Percentiles rank a stretch among this genome's conserved stretches.
These are phyloP conservation scores for Ceratocystis colombiana DNA, from an alignment of 2,329 filamentous ascomycete genomes.

Conservation along the genomic window DNA sequence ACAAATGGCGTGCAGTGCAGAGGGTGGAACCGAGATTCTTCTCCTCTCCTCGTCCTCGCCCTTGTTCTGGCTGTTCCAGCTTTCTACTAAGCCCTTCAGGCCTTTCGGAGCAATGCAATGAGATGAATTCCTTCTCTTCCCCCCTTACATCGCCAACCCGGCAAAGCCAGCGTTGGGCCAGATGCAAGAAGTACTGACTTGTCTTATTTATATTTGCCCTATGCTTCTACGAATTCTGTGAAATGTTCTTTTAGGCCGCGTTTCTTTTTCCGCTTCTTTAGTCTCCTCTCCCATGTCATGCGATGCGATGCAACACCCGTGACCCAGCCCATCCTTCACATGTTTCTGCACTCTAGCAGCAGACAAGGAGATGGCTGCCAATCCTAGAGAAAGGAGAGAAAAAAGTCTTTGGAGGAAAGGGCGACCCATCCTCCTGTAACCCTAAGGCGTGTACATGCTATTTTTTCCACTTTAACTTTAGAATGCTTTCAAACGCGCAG, in stretches of 20 bases:
- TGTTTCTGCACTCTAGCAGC: too few species aligned
- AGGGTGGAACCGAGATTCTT: not conserved
- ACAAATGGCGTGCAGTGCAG: not conserved
- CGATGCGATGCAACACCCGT: conserved; percentile 2
- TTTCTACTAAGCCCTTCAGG: not conserved
- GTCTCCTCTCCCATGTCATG: conserved; percentile 7
- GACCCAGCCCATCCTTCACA: not conserved
- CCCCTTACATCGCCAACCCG: conserved; percentile 11
- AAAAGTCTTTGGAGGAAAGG: too few species aligned
- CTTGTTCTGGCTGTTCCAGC: not conserved
- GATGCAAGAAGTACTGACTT: not conserved
- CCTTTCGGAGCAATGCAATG: not conserved
- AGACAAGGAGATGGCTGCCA: not conserved
- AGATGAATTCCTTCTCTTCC: not conserved
- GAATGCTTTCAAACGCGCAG: too few species aligned
- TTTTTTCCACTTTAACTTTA: too few species aligned
- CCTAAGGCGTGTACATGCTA: not conserved
- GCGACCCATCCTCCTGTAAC: not conserved
- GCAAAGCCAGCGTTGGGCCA: not conserved
- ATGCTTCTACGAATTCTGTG: conserved; percentile 5
- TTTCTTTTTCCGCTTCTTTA: not conserved
- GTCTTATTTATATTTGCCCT: not conserved
- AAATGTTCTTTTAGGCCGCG: not conserved
- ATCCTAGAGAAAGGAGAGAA: not conserved
- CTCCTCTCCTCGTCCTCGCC: not conserved